Conservation (phyloP, 805 yeast species). For the Saccharomycopsis babjevae region DNA sequence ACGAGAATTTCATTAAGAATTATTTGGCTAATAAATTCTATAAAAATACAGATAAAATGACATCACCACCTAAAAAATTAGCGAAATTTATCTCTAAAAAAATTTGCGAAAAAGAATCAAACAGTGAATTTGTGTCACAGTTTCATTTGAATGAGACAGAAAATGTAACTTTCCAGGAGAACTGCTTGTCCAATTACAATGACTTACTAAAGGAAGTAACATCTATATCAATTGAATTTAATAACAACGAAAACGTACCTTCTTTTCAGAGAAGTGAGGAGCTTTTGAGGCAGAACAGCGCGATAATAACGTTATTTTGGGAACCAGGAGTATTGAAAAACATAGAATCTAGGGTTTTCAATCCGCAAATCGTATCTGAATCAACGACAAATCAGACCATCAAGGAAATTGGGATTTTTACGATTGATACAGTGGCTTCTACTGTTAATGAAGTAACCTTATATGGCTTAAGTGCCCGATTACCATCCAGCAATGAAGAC, state of each 20-base stretch:
- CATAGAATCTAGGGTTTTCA: conserved; percentile 3
- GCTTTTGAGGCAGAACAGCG: background rate
- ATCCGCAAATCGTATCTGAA: background rate
- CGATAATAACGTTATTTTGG: conserved; percentile 13
- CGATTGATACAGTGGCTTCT: conserved; percentile 11
- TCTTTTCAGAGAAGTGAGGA: background rate
- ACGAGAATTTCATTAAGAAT: conserved; percentile 5
- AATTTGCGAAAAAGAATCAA: background rate
- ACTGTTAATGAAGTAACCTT: conserved; percentile 12
- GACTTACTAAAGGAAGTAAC: conserved; percentile 3
- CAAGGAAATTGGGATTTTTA: conserved; percentile 15
- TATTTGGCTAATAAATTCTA: conserved; percentile 5
- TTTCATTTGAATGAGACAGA: background rate
- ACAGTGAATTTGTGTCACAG: background rate
- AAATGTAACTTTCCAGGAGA: background rate
- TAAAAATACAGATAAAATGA: background rate
- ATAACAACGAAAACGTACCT: conserved; percentile 1
- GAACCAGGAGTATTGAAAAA: conserved; percentile 4
- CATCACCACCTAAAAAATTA: background rate
- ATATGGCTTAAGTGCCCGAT: conserved; percentile 14
- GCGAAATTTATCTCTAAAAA: background rate
- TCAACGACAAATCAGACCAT: background rate
- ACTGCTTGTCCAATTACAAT: conserved; percentile 6
- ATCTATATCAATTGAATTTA: conserved; percentile 13
- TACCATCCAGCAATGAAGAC: conserved; percentile 7